Conservation (phyloP, 1,284 basidiomycete genomes). For the Pseudozyma pruni region DNA sequence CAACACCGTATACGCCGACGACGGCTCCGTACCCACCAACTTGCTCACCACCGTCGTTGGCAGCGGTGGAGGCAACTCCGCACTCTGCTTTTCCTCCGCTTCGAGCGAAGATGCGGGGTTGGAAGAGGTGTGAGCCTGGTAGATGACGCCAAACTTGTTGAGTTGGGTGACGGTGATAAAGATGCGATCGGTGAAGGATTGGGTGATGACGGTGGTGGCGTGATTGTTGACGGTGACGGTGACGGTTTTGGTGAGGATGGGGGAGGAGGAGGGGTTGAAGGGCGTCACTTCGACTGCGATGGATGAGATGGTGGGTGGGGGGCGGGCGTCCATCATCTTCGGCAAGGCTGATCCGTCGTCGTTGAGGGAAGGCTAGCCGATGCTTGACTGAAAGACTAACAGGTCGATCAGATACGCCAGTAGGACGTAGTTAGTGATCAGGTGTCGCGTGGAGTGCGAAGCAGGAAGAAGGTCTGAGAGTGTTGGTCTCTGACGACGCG, state of each 20-base stretch:
- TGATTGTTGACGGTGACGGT: slow-evolving; percentile 11
- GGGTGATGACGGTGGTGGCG: slow-evolving; percentile 38
- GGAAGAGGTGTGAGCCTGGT: slow-evolving; percentile 28
- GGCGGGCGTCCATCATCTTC: slow-evolving; percentile 3
- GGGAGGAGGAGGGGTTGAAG: not conserved
- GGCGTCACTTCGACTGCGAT: slow-evolving; percentile 6
- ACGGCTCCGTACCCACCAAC: slow-evolving; percentile 76
- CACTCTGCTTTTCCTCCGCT: not conserved
- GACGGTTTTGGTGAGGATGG: slow-evolving; percentile 15
- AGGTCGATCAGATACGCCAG: too few species aligned
- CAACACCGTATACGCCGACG: slow-evolving; percentile 76
- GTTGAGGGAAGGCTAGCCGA: too few species aligned
- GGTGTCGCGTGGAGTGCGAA: too few species aligned
- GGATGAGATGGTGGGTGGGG: not conserved
- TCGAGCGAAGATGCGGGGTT: slow-evolving; percentile 1
- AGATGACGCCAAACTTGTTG: slow-evolving; percentile 46
- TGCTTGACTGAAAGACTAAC: too few species aligned
- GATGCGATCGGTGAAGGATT: slow-evolving; percentile 49
- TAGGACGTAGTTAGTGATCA: too few species aligned
- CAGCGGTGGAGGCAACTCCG: slow-evolving; percentile 73
- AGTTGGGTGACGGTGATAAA: slow-evolving; percentile 56
- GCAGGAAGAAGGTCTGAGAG: too few species aligned
- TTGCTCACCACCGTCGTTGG: slow-evolving; percentile 79
- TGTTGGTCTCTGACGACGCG: too few species aligned
- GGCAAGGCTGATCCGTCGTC: too few species aligned